Conservation (phyloP, 2,329 filamentous ascomycete species). For the Fusarium illudens region DNA sequence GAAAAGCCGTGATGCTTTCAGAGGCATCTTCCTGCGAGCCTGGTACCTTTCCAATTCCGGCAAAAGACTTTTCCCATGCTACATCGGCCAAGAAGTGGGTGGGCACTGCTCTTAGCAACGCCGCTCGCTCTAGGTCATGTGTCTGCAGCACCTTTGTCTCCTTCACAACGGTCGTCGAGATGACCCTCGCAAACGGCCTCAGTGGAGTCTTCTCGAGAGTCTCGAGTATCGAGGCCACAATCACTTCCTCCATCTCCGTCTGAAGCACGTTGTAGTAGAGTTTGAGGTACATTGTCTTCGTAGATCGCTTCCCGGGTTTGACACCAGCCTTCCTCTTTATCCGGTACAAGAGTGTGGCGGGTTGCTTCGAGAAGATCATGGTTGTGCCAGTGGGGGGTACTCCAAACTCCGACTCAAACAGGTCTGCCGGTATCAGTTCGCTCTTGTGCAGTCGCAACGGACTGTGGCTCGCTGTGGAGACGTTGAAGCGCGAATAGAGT, state of each 20-base stretch:
- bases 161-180: constrained; percentile 54
- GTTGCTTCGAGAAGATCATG: constrained; percentile 81
- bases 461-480: constrained; percentile 79
- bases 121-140: constrained; percentile 64
- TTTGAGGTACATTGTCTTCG: constrained; percentile 69
- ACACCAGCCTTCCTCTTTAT: constrained; percentile 66
- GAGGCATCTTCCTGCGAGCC: constrained; percentile 47
- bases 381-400: constrained; percentile 61
- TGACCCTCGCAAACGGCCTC: constrained; percentile 56
- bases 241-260: constrained; percentile 70
- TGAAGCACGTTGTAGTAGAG: constrained; percentile 81
- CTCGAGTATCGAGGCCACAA: constrained; percentile 55
- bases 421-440: constrained; percentile 73
- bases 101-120: constrained; percentile 60
- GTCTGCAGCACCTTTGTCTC: constrained; percentile 56
- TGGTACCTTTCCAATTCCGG: constrained; percentile 56
- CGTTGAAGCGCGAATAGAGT: constrained; percentile 89
- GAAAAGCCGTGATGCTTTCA: constrained; percentile 36
- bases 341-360: constrained; percentile 82
- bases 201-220: constrained; percentile 53
- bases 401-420: constrained; percentile 72
- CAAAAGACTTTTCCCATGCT: constrained; percentile 60
- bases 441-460: constrained; percentile 79
- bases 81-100: constrained; percentile 58
- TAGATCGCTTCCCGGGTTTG: constrained; percentile 43